phyloP scores from a whole-genome alignment of 169 alveolate genomes.

The Plasmodium gonderi region DNA sequence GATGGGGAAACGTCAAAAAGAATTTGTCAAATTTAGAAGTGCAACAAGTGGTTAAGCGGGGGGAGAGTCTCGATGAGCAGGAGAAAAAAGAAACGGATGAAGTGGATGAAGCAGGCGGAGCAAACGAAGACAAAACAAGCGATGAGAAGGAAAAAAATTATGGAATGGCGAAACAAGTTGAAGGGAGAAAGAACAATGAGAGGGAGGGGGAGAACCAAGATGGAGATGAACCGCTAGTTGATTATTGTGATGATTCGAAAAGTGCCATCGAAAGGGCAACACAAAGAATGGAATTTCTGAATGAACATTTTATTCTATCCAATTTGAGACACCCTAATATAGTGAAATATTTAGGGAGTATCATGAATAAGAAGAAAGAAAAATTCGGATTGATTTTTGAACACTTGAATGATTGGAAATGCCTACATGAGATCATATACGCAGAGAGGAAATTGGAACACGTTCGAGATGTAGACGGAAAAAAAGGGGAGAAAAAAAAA shows the following conservation, averaged over 20 bases:
- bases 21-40: background rate
- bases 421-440: conserved; percentile 17
- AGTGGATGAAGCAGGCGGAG: no score
- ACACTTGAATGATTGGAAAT: background rate
- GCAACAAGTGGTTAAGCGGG: background rate
- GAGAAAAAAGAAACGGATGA: background rate
- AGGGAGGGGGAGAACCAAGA: background rate
- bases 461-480: background rate
- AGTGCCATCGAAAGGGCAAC: background rate
- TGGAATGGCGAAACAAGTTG: background rate
- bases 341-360: conserved; percentile 33
- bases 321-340: conserved; percentile 60
- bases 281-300: conserved; percentile 12
- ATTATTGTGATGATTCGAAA: background rate
- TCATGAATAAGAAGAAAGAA: conserved; percentile 5
- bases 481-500: background rate
- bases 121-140: background rate
- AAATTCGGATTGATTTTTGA: conserved; percentile 49
- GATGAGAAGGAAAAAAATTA: background rate
- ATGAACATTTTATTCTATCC: conserved; percentile 33
- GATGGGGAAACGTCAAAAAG: conserved; percentile 5
- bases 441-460: background rate
- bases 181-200: background rate
- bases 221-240: background rate
- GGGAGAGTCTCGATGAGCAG: background rate